Conservation (phyloP, 208 protist species). For the Entamoeba dispar region DNA sequence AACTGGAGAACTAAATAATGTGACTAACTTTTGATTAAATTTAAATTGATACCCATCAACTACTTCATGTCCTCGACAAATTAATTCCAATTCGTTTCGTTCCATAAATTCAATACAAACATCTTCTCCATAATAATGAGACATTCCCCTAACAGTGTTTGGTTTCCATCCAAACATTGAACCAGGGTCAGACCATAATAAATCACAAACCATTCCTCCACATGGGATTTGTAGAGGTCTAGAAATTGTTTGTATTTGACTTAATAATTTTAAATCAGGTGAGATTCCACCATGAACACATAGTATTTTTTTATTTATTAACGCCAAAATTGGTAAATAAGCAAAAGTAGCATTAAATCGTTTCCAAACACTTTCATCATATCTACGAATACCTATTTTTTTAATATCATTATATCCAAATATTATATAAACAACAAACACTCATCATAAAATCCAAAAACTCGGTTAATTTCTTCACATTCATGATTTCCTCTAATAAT, state of each 20-base stretch:
- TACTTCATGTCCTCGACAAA: slow-evolving; percentile 93
- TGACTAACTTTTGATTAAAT: slow-evolving; percentile 87
- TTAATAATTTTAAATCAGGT: slow-evolving; percentile 75
- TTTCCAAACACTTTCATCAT: slow-evolving; percentile 66
- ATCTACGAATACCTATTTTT: not conserved
- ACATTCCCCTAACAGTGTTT: slow-evolving; percentile 87
- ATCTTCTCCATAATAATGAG: slow-evolving; percentile 84
- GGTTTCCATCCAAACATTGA: slow-evolving; percentile 70
- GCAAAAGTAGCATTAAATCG: slow-evolving; percentile 94
- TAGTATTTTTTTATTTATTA: slow-evolving; percentile 97
- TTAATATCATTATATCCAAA: not conserved
- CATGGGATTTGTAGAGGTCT: slow-evolving; percentile 93
- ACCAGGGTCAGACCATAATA: slow-evolving; percentile 94
- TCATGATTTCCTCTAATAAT: slow-evolving; percentile 96
- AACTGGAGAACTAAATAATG: slow-evolving; percentile 96
- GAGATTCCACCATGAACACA: slow-evolving; percentile 89
- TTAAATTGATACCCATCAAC: slow-evolving; percentile 98
- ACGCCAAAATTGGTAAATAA: slow-evolving; percentile 84
- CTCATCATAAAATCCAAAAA: slow-evolving; percentile 98
- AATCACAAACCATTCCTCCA: slow-evolving; percentile 85
- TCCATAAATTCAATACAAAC: slow-evolving; percentile 85
- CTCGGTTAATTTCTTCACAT: slow-evolving; percentile 80
- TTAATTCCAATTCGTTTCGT: slow-evolving; percentile 91
- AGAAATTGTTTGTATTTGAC: slow-evolving; percentile 74
- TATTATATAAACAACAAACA: slow-evolving; percentile 29